These are phyloP conservation scores for Drechslerella coelobrocha DNA, from an alignment of 2,329 filamentous ascomycete genomes.

Conservation along the genomic window DNA sequence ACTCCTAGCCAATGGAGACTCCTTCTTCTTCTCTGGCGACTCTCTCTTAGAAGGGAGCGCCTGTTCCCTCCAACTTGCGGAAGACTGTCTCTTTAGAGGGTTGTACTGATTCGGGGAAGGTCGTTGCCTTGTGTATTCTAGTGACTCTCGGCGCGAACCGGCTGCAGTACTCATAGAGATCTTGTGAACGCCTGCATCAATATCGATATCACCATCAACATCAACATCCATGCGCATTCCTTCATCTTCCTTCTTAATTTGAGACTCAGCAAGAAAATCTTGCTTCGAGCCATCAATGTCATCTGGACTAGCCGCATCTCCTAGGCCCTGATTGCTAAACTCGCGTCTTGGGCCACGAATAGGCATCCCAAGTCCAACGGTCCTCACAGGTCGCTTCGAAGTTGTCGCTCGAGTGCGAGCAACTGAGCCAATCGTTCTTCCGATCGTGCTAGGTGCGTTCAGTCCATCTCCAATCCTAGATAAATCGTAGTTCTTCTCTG, in stretches of 20 bases:
- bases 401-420: conserved; percentile 33
- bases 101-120: conserved; percentile 49
- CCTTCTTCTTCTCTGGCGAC: conserved; percentile 39
- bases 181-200: conserved; percentile 6
- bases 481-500: conserved; percentile 40
- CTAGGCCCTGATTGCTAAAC: conserved; percentile 24
- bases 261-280: conserved; percentile 41
- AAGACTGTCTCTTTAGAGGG: conserved; percentile 47
- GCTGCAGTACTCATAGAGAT: conserved; percentile 9
- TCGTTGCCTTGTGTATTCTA: conserved; percentile 39
- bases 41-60: conserved; percentile 46
- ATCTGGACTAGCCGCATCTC: conserved; percentile 28
- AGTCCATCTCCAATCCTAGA: conserved; percentile 28
- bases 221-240: conserved; percentile 14
- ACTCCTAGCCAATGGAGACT: conserved; percentile 26
- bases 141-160: conserved; percentile 21
- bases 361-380: conserved; percentile 46
- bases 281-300: conserved; percentile 34
- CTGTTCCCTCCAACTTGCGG: conserved; percentile 48
- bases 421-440: conserved; percentile 40
- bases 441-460: conserved; percentile 37
- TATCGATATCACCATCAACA: conserved; percentile 16
- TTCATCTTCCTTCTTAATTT: conserved; percentile 37
- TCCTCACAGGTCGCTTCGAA: conserved; percentile 39
- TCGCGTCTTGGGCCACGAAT: conserved; percentile 47